Percentiles rank a stretch among this genome's conserved stretches.
These are phyloP conservation scores for Ceratorhiza oryzae-sativae DNA, from an alignment of 1,284 basidiomycete genomes.

Conservation along the genomic window DNA sequence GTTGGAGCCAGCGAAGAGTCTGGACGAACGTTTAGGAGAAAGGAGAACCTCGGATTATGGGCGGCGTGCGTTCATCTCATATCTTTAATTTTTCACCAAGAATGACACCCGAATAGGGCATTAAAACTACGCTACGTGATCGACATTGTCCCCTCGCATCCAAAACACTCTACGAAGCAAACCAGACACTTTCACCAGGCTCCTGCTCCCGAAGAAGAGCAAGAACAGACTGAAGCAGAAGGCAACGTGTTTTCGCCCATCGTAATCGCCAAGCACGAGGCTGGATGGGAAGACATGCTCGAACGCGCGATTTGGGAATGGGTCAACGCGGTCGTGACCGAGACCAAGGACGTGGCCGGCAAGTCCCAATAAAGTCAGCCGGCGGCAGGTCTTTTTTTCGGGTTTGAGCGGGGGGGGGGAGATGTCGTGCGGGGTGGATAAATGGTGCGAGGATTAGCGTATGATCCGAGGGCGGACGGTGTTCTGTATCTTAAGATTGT, in stretches of 20 bases:
- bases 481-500: too few species aligned
- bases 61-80: slow-evolving; percentile 68
- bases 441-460: not conserved
- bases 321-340: slow-evolving; percentile 72
- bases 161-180: slow-evolving; percentile 43
- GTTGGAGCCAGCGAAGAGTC: slow-evolving; percentile 49
- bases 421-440: not conserved
- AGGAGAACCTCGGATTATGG: slow-evolving; percentile 83
- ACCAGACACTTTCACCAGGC: slow-evolving; percentile 46
- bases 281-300: slow-evolving; percentile 83
- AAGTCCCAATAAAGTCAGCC: not conserved
- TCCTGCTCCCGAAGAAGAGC: slow-evolving; percentile 47
- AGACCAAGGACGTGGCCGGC: slow-evolving; percentile 50
- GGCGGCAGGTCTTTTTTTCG: not conserved
- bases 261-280: slow-evolving; percentile 71
- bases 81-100: not conserved
- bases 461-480: not conserved
- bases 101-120: slow-evolving; percentile 58
- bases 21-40: slow-evolving; percentile 81
- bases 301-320: slow-evolving; percentile 67
- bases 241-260: slow-evolving; percentile 57
- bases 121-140: slow-evolving; percentile 81
- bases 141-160: slow-evolving; percentile 48
- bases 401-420: not conserved
- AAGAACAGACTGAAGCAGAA: slow-evolving; percentile 42